phyloP scores from a whole-genome alignment of 2,329 filamentous ascomycete species.

The Thelonectria blattea region DNA sequence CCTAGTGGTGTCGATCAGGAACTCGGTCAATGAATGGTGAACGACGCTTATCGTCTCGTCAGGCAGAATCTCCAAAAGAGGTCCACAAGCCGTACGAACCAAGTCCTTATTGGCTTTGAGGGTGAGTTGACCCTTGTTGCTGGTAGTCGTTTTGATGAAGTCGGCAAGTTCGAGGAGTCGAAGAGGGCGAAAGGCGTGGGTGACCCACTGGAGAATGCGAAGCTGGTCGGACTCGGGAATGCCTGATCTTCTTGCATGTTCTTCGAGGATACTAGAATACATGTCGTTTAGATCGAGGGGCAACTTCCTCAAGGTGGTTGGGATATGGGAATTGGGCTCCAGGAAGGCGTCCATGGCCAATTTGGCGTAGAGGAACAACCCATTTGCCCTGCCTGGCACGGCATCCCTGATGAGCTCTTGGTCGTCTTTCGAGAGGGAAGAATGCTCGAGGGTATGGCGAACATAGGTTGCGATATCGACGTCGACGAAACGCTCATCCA shows the following conservation, averaged over 20 bases:
- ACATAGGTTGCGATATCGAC: constrained; percentile 50
- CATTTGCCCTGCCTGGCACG: constrained; percentile 15
- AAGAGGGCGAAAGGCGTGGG: constrained; percentile 21
- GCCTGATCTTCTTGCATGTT: constrained; percentile 15
- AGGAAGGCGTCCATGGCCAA: constrained; percentile 23
- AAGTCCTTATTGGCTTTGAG: constrained; percentile 14
- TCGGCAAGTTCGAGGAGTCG: constrained; percentile 27
- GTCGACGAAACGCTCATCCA: constrained; percentile 46
- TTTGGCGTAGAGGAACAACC: constrained; percentile 29
- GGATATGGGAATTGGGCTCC: constrained; percentile 1
- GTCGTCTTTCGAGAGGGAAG: constrained; percentile 27
- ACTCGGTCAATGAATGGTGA: constrained; percentile 30
- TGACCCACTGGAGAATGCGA: constrained; percentile 20
- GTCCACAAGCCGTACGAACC: constrained; percentile 18
- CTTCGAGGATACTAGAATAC: constrained; percentile 17
- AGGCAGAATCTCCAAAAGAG: constrained; percentile 20
- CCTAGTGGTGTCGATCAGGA: constrained; percentile 16
- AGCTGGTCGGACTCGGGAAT: constrained; percentile 5
- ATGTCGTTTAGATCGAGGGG: constrained; percentile 19
- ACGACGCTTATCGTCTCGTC: constrained; percentile 28
- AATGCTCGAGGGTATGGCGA: constrained; percentile 22
- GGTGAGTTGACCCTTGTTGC: constrained; percentile 2
- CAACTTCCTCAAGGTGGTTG: not conserved
- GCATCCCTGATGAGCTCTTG: constrained; percentile 16
- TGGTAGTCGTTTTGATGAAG: not conserved